Base-by-base conservation (phyloP, 2,329 filamentous ascomycete species). In the Neocatenulostroma microsporum region DNA sequence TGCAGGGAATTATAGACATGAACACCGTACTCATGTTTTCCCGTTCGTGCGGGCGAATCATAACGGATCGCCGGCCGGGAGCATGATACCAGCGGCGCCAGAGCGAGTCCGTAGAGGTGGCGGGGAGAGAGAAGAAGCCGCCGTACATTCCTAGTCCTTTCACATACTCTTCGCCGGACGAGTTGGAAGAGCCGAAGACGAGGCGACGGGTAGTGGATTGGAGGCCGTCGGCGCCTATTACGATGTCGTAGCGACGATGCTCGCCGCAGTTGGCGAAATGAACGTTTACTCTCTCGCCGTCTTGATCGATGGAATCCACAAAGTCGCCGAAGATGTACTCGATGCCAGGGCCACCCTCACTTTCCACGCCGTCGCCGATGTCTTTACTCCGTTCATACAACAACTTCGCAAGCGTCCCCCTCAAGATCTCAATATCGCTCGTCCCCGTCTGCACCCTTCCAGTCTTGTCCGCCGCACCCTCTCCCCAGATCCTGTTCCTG, bases 201-300 rank as follows among this genome's bases (percentile, higher is more conserved):
- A 56, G 19, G 13, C 36, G 42, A 10, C 57, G 44, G 3, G 55
- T 59, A 1, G 36, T 33, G 33, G 49, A 55, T 29, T 49, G 47
- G 8, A 60, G 37, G 3, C 56, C 56, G 34, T 60, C 57, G 2
- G 56, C 56, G 8, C 51, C 57, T 5, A 61, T 47, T 2, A 60
- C 51, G 0, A 59, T 35, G 25, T 58, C 54, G 19, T 44, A 55
- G 1, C 15, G 39, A 17, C 44, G 23, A 13, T 17, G 29, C 15
- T 46, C 25, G 3, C 45, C 41, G 21, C 45, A 48, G 8, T 53
- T 55, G 9, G 49, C 48, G 36, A 58, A 48, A 10, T 28, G 26
- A 3, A 57, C 54, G 2, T 48, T 28, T 2, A 56, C 52, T 12
- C 46, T 38, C 1, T 48, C 35, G 8, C 36, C 47, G n/a, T 51